Evolutionary conservation across 495 filamentous ascomycete genomes (phyloP).

Genomic region (Penicillium nucicola): DNA sequence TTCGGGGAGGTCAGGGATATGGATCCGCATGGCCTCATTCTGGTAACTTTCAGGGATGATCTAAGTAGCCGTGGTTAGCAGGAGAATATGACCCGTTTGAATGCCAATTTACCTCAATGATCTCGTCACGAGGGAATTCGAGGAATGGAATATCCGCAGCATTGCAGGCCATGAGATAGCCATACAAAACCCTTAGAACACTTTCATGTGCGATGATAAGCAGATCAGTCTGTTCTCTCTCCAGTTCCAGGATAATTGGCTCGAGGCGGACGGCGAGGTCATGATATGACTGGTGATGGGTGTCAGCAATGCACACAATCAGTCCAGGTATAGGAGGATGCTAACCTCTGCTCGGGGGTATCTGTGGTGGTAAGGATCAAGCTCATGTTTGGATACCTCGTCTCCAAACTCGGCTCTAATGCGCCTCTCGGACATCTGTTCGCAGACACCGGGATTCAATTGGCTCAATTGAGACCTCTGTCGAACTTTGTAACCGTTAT

Average conservation of each 20-base stretch:
- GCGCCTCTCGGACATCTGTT: constrained; percentile 78
- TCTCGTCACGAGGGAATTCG: constrained; percentile 92
- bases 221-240: constrained; percentile 94
- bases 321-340: background rate
- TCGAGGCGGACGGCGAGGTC: constrained; percentile 97
- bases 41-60: constrained; percentile 97
- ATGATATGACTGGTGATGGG: constrained; percentile 76
- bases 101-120: constrained; percentile 69
- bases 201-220: constrained; percentile 98
- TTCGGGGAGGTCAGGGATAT: constrained; percentile 62
- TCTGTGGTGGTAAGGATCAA: constrained; percentile 94
- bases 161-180: constrained; percentile 97
- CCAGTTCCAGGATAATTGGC: constrained; percentile 95
- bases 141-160: constrained; percentile 93
- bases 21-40: constrained; percentile 87
- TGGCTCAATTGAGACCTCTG: constrained; percentile 95
- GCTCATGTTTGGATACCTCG: constrained; percentile 87
- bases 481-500: constrained; percentile 76
- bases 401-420: constrained; percentile 81
- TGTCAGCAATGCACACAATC: constrained; percentile 6
- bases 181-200: constrained; percentile 92
- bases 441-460: constrained; percentile 92
- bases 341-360: constrained; percentile 90
- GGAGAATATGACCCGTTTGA: constrained; percentile 6
- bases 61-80: constrained; percentile 34